Evolutionary conservation across 2,329 filamentous ascomycete species (phyloP).

Genomic region (Raffaelea ambrosiae): DNA sequence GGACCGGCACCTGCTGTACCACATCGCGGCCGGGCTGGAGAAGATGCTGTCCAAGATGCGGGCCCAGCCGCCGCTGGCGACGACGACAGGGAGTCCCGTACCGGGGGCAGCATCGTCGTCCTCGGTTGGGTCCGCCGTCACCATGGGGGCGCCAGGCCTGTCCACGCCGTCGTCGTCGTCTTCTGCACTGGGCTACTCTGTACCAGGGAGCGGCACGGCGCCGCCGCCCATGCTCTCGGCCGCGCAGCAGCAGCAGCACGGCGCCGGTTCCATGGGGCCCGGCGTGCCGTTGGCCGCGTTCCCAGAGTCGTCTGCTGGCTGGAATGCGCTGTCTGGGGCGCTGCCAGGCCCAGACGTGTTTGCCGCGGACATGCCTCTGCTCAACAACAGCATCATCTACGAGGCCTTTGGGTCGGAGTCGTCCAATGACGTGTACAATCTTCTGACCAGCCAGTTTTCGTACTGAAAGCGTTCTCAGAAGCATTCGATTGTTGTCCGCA

Average conservation of each 20-base stretch:
- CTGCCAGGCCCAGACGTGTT: constrained; percentile 8
- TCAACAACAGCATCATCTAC: constrained; percentile 18
- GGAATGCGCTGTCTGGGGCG: not conserved
- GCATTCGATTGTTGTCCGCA: no score
- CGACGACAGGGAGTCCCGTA: not conserved
- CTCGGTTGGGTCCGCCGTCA: not conserved
- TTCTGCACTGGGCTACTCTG: no score
- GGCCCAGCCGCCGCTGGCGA: not conserved
- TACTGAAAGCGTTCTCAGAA: no score
- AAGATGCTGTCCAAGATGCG: constrained; percentile 21
- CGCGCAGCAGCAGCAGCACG: not conserved
- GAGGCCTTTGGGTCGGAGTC: constrained; percentile 20
- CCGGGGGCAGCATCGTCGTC: no score
- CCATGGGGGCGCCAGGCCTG: no score
- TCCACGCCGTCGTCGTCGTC: not conserved
- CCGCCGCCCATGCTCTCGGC: not conserved
- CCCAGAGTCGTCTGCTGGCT: not conserved
- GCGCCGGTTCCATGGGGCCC: not conserved
- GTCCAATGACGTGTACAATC: constrained; percentile 16
- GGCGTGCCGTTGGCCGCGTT: not conserved
- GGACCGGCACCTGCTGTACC: constrained; percentile 26
- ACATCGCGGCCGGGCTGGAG: constrained; percentile 25
- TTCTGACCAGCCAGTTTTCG: constrained; percentile 11
- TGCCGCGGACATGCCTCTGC: constrained; percentile 12
- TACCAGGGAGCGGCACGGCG: no score